Conservation (phyloP, 2,329 filamentous ascomycete species). For the Clonostachys rosea region DNA sequence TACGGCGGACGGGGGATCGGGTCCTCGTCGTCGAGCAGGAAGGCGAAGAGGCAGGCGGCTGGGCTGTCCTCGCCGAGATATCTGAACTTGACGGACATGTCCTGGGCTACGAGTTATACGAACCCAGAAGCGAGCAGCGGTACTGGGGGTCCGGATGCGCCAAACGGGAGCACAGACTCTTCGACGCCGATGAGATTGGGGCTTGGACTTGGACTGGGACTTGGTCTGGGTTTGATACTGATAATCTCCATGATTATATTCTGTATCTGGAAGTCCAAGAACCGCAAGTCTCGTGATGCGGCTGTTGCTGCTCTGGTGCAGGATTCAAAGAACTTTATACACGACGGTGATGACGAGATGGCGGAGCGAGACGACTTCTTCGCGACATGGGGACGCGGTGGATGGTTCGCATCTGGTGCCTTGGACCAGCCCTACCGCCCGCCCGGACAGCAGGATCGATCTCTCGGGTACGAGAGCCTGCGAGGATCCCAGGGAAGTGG, state of each 20-base stretch:
- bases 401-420: slow-evolving; percentile 40
- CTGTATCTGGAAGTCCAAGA: slow-evolving; percentile 35
- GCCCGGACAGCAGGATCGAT: slow-evolving; percentile 20
- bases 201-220: slow-evolving; percentile 59
- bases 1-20: slow-evolving; percentile 56
- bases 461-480: slow-evolving; percentile 46
- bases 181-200: slow-evolving; percentile 34
- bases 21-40: slow-evolving; percentile 15
- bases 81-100: slow-evolving; percentile 52
- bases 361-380: slow-evolving; percentile 27
- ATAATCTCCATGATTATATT: slow-evolving; percentile 39
- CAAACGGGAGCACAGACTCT: slow-evolving; percentile 10
- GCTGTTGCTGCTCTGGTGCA: slow-evolving; percentile 43
- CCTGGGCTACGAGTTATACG: slow-evolving; percentile 45
- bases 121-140: slow-evolving; percentile 28
- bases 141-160: slow-evolving; percentile 6
- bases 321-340: slow-evolving; percentile 39
- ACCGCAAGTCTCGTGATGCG: slow-evolving; percentile 34
- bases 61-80: slow-evolving; percentile 29
- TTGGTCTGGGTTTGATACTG: slow-evolving; percentile 50
- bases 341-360: slow-evolving; percentile 38
- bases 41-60: slow-evolving; percentile 23
- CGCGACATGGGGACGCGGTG: slow-evolving; percentile 17
- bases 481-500: slow-evolving; percentile 28
- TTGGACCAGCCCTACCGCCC: slow-evolving; percentile 27